Evolutionary conservation across 305 asterid species (phyloP), one percentile per base, ranked within the genome.

Genomic region (Fraxinus nigra): DNA sequence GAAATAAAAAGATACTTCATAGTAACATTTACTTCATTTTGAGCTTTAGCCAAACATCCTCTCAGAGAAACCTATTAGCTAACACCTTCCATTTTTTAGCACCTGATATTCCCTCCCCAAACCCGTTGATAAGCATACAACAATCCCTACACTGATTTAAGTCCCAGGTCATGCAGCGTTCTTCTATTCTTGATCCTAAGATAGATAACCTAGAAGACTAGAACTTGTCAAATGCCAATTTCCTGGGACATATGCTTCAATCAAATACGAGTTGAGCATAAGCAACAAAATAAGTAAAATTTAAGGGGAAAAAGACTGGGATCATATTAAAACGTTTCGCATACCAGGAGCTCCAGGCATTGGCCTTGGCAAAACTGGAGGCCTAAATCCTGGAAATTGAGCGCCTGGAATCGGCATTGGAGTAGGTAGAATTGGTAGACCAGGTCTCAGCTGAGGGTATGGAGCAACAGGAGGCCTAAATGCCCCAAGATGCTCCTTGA

Each of bases 401-500:
- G 93, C 54, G 24, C 90, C 98, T 1, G 91, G 92, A 75, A 90
- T 70, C 28, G 89, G 92, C 79, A 87, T 84, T 73, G 90, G 92
- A 18, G 86, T 70, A 46, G 94, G 92, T 70, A 90, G 83, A 82
- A 85, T 79, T 32, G 97, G 92, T 83, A 94, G 79, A 78, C 97
- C 95, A 33, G 98, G 99, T 88, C 99, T 91, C 61, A 87, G 20
- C 37, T 81, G 93, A 73, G 84, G 69, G 86, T 86, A 92, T 78
- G 97, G 90, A 80, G 87, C 91, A 70, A 89, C 93, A 11, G 93
- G 92, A 75, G 97, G 97, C 86, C 97, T 90, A 87, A 83, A 94
- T 22, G 92, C 97, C 43, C 97, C 99, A 3, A 95, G 90, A 89
- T 96, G 99, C 82, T 96, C 98, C 93, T 94, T 94, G 63, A 96